A percentile compares a stretch with the other conserved stretches of the same genome.
Conservation (phyloP, 73 alveolate species). For the Tetrahymena elliotti region DNA sequence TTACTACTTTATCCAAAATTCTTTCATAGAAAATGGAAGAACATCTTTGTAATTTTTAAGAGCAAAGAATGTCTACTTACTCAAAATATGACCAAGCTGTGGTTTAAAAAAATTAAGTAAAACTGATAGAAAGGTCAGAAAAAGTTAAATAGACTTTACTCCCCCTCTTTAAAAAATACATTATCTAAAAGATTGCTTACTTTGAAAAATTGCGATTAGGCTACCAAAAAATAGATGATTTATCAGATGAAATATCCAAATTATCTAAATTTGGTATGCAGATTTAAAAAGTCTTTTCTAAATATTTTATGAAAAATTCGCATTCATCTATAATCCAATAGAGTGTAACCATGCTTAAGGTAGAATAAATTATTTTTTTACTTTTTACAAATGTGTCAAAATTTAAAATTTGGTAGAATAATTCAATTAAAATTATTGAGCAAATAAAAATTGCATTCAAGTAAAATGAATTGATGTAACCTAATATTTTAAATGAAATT, state of each 20-base stretch:
- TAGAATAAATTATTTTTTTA: too few species aligned
- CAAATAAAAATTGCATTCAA: too few species aligned
- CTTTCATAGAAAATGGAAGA: neutral
- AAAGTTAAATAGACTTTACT: neutral
- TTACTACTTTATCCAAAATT: neutral
- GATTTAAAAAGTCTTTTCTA: neutral
- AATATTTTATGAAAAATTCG: neutral
- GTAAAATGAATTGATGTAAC: too few species aligned
- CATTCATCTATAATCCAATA: neutral
- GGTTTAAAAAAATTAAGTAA: neutral
- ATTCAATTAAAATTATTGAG: too few species aligned
- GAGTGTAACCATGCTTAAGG: neutral
- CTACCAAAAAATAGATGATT: neutral
- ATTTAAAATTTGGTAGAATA: neutral
- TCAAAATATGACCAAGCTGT: neutral
- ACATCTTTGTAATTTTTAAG: neutral
- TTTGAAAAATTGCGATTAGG: neutral
- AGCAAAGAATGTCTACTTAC: neutral
- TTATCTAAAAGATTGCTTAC: neutral
- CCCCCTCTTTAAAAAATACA: neutral
- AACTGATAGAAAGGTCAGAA: neutral
- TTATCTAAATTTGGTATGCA: neutral
- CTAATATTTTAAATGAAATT: too few species aligned
- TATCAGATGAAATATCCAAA: neutral
- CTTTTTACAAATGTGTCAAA: too few species aligned